Base-by-base conservation (phyloP, 2,329 filamentous ascomycete genomes). In the Alternaria tenuissima region DNA sequence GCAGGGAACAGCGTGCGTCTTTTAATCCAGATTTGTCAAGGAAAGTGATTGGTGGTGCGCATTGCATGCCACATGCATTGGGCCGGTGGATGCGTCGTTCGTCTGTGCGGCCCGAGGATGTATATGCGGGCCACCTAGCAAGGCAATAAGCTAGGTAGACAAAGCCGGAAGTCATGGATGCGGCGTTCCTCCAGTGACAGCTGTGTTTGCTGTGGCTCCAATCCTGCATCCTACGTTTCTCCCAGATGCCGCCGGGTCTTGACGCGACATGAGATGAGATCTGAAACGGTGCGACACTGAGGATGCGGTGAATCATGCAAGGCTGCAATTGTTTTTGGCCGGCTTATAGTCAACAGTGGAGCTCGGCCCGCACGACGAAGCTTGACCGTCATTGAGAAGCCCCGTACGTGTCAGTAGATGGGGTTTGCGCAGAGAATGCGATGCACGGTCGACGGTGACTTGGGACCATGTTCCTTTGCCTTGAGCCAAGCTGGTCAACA, bases 371-470 rank as follows among this genome's bases (percentile, higher is more conserved):
- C 63, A 63, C 60, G 51, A 56, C 18, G 52, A 64, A 61, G 62
- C 63, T 61, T 64, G 68, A 47, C 48, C 51, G 52, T 53, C 38
- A 39, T 14, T 55, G 57, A 51, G 57, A 36, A 39, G 44, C 52
- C 42, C 57, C 62, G 59, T 46, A 55, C 56, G 61, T 67, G 65
- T 68, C 69, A 69, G 58, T 60, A 43, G 53, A 64, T 61, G 58
- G 68, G 63, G 69, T 67, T 70, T 68, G 66, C 65, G 67, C 68
- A 67, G 61, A 57, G 67, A 63, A 70, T 57, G 57, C 55, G 41
- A 48, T 57, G 67, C 68, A 71, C 68, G 63, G 65, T 66, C 64
- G 67, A 24, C 63, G 28, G n/a, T 42, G 47, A 44, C 49, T 16
- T 20, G 28, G 38, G 26, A 47, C 52, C 24, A 56, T 56, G n/a